Evolutionary conservation across 2,329 filamentous ascomycete genomes (phyloP), one percentile per base, ranked within the genome.

Genomic region (Canariomyces notabilis): DNA sequence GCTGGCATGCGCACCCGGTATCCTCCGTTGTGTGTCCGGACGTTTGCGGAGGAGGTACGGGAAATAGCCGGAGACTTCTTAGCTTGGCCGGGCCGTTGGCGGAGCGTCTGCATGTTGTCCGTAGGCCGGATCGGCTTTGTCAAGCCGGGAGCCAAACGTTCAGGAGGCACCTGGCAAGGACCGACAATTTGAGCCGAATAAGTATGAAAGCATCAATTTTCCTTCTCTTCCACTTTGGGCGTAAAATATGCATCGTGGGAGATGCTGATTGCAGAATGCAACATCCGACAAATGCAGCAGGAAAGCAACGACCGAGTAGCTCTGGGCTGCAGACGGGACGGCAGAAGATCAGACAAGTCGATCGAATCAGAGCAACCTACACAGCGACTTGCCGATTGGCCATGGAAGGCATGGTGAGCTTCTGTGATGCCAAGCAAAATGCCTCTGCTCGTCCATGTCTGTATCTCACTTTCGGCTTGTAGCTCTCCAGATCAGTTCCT

Each of bases 321-420:
- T 32, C 35, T 39, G 47, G 48, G 33, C 32, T 46, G 48, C 49
- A 48, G 50, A 46, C 51, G 47, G 53, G 47, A 53, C 39, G 37
- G 46, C 42, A 31, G 52, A n/a, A 49, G 49, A 54, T 54, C 51
- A 56, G 46, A 54, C 53, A 50, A 37, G 31, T 37, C 22, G 39
- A 20, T 18, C 20, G 32, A 34, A 42, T 26, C 42, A 46, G 18
- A 19, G 33, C 33, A 21, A 34, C 19, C 23, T 21, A 21, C 37
- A 19, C 32, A 35, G 40, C 42, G 29, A 29, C 14, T 18, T 22
- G 12, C 7, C 35, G 35, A 19, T 6, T 32, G 44, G n/a, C 11
- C 34, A 19, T 16, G 22, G 21, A 31, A 22, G 16, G 20, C 6
- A 12, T 33, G 33, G 8, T 35, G n/a, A 20, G 37, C 19, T 32